Conservation (phyloP, 139 green algal species). For the Auxenochlorella protothecoides region DNA sequence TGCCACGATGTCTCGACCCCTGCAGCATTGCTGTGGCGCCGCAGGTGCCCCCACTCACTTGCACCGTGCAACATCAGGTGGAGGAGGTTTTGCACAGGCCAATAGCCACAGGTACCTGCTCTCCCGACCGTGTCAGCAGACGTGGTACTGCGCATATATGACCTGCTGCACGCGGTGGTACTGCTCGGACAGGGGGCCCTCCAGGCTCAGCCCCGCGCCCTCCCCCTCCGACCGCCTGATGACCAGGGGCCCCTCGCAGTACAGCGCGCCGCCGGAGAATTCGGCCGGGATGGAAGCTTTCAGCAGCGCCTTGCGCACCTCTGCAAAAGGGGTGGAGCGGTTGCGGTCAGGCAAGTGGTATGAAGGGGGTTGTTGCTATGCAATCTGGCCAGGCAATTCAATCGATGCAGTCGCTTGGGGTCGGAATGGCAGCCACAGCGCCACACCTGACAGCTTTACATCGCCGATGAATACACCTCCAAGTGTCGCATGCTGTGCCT, state of each 20-base stretch:
- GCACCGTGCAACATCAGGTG: not conserved
- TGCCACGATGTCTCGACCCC: not conserved
- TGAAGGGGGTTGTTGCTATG: too few relatives aligned
- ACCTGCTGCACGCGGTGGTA: slow-evolving; percentile 53
- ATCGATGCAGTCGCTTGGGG: too few relatives aligned
- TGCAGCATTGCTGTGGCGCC: not conserved
- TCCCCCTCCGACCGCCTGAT: slow-evolving; percentile 20
- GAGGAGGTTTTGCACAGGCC: not conserved
- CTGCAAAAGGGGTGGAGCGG: slow-evolving; percentile 1
- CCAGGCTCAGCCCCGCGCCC: slow-evolving; percentile 37
- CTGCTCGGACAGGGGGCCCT: slow-evolving; percentile 43
- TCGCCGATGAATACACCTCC: slow-evolving; percentile 54
- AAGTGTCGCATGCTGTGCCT: too few relatives aligned
- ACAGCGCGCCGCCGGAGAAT: slow-evolving; percentile 35
- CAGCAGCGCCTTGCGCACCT: slow-evolving; percentile 44
- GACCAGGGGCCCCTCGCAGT: slow-evolving; percentile 35
- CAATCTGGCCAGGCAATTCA: too few relatives aligned
- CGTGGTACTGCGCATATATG: slow-evolving; percentile 61
- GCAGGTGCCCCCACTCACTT: not conserved
- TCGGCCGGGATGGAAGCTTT: slow-evolving; percentile 36
- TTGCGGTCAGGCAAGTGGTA: too few relatives aligned
- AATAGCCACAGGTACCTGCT: not conserved
- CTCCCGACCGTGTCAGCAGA: slow-evolving; percentile 35
- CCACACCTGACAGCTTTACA: slow-evolving; percentile 34
- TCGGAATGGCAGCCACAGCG: too few relatives aligned